A percentile compares a stretch with the other conserved stretches of the same genome.
phyloP scores from a whole-genome alignment of 805 yeast genomes.

The Kuraishia cidri region DNA sequence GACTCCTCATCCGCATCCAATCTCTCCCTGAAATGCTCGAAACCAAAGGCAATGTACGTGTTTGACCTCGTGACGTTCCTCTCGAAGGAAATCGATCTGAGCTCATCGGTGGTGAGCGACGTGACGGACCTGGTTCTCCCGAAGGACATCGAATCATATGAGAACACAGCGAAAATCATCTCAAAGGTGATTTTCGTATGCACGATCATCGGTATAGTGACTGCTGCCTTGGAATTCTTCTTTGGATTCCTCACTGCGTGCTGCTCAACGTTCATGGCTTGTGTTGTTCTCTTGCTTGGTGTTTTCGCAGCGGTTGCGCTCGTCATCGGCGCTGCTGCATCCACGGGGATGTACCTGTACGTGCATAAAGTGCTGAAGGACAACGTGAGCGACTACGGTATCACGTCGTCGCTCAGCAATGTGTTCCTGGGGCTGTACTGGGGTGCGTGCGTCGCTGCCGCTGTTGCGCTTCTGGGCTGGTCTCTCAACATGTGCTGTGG shows the following conservation, averaged over 20 bases:
- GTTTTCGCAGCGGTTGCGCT: slow-evolving; percentile 27
- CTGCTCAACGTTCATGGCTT: slow-evolving; percentile 15
- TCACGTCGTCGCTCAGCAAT: slow-evolving; percentile 32
- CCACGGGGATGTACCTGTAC: slow-evolving; percentile 53
- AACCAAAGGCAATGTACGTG: slow-evolving; percentile 44
- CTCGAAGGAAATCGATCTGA: slow-evolving; percentile 9
- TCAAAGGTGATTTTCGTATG: slow-evolving; percentile 54
- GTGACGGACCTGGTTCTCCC: slow-evolving; percentile 31
- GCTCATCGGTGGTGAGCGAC: not conserved
- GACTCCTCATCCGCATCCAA: slow-evolving; percentile 4
- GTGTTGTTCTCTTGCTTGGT: slow-evolving; percentile 34
- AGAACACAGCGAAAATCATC: slow-evolving; percentile 32
- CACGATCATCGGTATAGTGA: slow-evolving; percentile 37
- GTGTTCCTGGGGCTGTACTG: slow-evolving; percentile 15
- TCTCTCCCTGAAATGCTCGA: slow-evolving; percentile 30
- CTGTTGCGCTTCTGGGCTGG: slow-evolving; percentile 9
- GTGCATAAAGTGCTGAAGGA: slow-evolving; percentile 44
- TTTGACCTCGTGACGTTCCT: slow-evolving; percentile 40
- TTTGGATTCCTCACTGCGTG: slow-evolving; percentile 33
- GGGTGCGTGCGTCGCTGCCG: slow-evolving; percentile 12
- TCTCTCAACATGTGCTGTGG: slow-evolving; percentile 7
- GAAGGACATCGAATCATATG: slow-evolving; percentile 34
- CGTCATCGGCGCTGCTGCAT: slow-evolving; percentile 39
- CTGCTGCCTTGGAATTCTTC: slow-evolving; percentile 31
- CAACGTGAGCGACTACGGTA: slow-evolving; percentile 38